A percentile compares a stretch with the other conserved stretches of the same genome.
phyloP scores from a whole-genome alignment of 2,329 filamentous ascomycete genomes.

The Cordyceps sp. region DNA sequence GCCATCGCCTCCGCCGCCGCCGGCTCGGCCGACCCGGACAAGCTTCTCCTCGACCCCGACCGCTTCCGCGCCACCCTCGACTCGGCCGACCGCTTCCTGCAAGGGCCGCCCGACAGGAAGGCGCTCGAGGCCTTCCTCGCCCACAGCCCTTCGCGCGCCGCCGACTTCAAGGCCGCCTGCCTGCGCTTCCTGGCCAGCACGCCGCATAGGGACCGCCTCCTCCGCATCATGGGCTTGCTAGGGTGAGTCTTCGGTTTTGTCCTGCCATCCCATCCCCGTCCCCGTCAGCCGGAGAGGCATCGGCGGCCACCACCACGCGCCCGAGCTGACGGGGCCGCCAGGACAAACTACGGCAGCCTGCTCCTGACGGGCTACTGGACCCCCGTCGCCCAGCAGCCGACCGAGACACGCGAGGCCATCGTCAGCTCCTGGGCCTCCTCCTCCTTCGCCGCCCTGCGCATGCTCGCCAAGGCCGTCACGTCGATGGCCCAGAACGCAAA shows the following conservation, averaged over 20 bases:
- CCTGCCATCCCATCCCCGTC: not conserved
- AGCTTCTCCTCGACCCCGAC: slow-evolving; percentile 25
- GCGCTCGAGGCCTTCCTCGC: slow-evolving; percentile 35
- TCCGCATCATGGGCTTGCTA: slow-evolving; percentile 20
- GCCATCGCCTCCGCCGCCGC: slow-evolving; percentile 28
- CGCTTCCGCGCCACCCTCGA: slow-evolving; percentile 31
- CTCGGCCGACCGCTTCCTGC: slow-evolving; percentile 17
- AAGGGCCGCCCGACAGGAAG: slow-evolving; percentile 20
- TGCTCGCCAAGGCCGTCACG: slow-evolving; percentile 37
- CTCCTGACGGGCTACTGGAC: slow-evolving; percentile 51
- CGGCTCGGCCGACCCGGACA: slow-evolving; percentile 17
- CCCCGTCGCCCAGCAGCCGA: slow-evolving; percentile 43
- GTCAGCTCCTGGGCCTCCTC: slow-evolving; percentile 45
- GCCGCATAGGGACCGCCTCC: slow-evolving; percentile 20
- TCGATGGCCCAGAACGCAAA: slow-evolving; percentile 36
- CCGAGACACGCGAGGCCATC: slow-evolving; percentile 42
- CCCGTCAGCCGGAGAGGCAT: not conserved
- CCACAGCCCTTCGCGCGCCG: slow-evolving; percentile 32
- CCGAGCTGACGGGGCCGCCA: too few relatives aligned
- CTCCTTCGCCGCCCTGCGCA: slow-evolving; percentile 34
- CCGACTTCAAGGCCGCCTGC: slow-evolving; percentile 33
- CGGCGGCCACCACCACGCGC: slow-evolving; percentile 32
- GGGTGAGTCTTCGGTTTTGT: slow-evolving; percentile 19
- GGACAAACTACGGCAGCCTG: slow-evolving; percentile 42
- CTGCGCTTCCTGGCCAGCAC: slow-evolving; percentile 22